Conservation (phyloP, 257 asterid genomes). For the Gentiana straminea region DNA sequence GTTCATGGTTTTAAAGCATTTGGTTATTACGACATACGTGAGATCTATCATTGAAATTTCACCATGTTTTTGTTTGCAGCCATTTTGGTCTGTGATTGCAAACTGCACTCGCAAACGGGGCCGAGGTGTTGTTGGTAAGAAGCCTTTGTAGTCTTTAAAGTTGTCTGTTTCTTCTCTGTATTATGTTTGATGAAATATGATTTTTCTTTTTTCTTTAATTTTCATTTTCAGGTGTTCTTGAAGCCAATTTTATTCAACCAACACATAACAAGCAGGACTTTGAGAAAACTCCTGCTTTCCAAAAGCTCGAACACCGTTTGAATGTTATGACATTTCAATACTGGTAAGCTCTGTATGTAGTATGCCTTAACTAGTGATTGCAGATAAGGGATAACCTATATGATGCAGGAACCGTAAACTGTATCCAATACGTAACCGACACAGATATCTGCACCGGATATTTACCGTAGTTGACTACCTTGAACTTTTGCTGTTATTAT, state of each 20-base stretch:
- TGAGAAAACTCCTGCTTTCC: slow-evolving; percentile 82
- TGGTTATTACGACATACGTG: background rate
- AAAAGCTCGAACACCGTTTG: slow-evolving; percentile 79
- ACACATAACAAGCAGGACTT: slow-evolving; percentile 93
- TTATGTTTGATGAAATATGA: slow-evolving; percentile 7
- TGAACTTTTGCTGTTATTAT: background rate
- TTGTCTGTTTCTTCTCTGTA: background rate
- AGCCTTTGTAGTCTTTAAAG: slow-evolving; percentile 14
- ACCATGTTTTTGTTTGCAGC: slow-evolving; percentile 41
- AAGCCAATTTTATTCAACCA: slow-evolving; percentile 82
- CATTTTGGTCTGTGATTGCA: slow-evolving; percentile 76
- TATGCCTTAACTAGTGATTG: background rate
- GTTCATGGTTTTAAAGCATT: slow-evolving; percentile 3
- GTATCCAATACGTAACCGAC: no score
- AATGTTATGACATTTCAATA: slow-evolving; percentile 81
- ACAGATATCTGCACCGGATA: no score
- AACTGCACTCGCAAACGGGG: slow-evolving; percentile 47
- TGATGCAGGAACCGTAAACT: no score
- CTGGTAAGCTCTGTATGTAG: slow-evolving; percentile 45
- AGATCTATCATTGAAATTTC: no score
- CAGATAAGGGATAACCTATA: background rate
- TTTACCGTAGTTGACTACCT: background rate
- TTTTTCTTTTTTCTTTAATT: slow-evolving; percentile 1
- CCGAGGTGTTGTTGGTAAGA: slow-evolving; percentile 95
- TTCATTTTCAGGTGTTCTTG: slow-evolving; percentile 56